These are phyloP conservation scores for Parietichytrium sp. DNA, from an alignment of 108 stramenopile species.

Conservation along the genomic window DNA sequence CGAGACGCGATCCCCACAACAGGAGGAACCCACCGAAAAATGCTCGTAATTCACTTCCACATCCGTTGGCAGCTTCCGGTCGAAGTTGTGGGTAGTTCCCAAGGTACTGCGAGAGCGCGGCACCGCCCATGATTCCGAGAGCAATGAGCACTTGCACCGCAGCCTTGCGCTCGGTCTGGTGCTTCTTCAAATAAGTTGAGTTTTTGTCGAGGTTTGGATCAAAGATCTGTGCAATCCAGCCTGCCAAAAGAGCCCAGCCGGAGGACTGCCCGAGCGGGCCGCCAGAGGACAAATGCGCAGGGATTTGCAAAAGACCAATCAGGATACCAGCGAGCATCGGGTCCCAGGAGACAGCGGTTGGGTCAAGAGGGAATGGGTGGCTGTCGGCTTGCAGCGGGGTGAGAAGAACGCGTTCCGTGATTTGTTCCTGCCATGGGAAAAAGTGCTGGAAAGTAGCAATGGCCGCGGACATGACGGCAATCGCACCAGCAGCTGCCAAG, in stretches of 20 bases:
- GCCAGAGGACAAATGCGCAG: background rate
- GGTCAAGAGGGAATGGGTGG: background rate
- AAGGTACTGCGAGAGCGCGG: background rate
- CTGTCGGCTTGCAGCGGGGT: background rate
- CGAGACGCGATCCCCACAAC: conserved; percentile 1
- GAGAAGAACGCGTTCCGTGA: background rate
- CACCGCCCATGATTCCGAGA: background rate
- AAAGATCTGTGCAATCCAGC: background rate
- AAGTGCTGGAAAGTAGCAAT: background rate
- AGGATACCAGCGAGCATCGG: background rate
- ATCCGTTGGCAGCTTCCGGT: background rate
- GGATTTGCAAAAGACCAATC: conserved; percentile 30
- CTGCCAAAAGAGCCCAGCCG: background rate
- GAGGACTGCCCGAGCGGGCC: conserved; percentile 38
- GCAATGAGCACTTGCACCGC: background rate
- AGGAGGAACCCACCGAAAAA: conserved; percentile 36
- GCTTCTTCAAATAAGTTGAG: background rate
- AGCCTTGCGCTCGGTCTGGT: background rate
- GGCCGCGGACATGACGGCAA: background rate
- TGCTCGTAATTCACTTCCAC: background rate
- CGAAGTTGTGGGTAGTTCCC: background rate
- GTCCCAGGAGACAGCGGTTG: conserved; percentile 8
- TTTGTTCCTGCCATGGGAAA: conserved; percentile 33
- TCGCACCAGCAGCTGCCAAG: background rate
- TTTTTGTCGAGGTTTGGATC: background rate